Percentiles rank a stretch among this genome's conserved stretches.
These are phyloP conservation scores for Septoria linicola DNA, from an alignment of 2,329 filamentous ascomycete species.

Conservation along the genomic window DNA sequence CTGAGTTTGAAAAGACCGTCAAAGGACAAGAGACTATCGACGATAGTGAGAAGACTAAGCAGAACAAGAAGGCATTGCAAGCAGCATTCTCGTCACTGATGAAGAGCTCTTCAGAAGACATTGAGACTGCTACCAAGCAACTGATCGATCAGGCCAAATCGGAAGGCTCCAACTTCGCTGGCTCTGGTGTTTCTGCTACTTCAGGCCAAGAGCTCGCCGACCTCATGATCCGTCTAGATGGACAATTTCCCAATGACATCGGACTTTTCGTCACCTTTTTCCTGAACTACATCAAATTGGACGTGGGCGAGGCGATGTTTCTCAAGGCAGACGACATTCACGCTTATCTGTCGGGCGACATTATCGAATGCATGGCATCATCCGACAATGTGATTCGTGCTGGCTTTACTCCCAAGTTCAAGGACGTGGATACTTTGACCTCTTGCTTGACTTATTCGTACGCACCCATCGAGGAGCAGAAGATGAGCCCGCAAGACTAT, in stretches of 20 bases:
- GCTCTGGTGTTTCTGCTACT: slow-evolving; percentile 66
- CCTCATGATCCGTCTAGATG: slow-evolving; percentile 73
- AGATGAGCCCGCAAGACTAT: slow-evolving; percentile 83
- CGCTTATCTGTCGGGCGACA: slow-evolving; percentile 88
- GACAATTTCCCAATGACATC: slow-evolving; percentile 84
- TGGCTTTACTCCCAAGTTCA: slow-evolving; percentile 97
- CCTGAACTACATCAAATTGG: slow-evolving; percentile 87
- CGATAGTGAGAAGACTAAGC: slow-evolving; percentile 46
- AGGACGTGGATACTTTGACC: slow-evolving; percentile 86
- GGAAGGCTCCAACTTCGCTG: slow-evolving; percentile 72
- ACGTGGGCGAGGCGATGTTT: slow-evolving; percentile 91
- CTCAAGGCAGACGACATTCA: slow-evolving; percentile 96
- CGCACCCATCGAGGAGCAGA: slow-evolving; percentile 90
- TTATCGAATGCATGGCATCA: slow-evolving; percentile 98
- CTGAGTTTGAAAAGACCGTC: slow-evolving; percentile 47
- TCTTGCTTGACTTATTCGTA: slow-evolving; percentile 94
- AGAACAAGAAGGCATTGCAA: slow-evolving; percentile 77
- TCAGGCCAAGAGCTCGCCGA: slow-evolving; percentile 69
- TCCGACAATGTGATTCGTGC: slow-evolving; percentile 99
- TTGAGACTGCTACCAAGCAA: slow-evolving; percentile 64
- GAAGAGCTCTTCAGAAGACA: slow-evolving; percentile 66
- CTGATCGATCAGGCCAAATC: slow-evolving; percentile 70
- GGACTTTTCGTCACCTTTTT: slow-evolving; percentile 96
- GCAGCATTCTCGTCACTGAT: slow-evolving; percentile 76
- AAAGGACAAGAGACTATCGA: slow-evolving; percentile 54